These are phyloP conservation scores for Clitopilus passeckerianus DNA, from an alignment of 768 basidiomycete genomes.

Conservation along the genomic window DNA sequence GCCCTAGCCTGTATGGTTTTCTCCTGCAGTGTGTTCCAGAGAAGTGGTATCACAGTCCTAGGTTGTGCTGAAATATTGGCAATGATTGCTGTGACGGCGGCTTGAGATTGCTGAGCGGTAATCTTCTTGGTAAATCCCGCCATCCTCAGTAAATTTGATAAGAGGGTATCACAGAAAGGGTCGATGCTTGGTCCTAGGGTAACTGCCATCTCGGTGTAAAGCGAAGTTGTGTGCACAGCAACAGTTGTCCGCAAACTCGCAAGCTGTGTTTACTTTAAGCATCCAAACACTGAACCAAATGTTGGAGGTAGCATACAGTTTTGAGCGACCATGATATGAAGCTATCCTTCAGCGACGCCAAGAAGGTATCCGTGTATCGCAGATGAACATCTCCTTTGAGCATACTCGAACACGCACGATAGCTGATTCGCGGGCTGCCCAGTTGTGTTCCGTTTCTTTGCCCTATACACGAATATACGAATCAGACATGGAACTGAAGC, in stretches of 20 bases:
- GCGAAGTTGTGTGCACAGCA: slow-evolving; percentile 66
- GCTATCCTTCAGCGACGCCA: slow-evolving; percentile 67
- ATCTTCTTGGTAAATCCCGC: slow-evolving; percentile 92
- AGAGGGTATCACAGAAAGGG: slow-evolving; percentile 70
- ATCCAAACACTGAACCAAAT: slow-evolving; percentile 2
- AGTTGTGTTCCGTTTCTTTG: slow-evolving; percentile 97
- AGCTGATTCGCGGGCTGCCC: slow-evolving; percentile 76
- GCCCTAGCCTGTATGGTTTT: slow-evolving; percentile 76
- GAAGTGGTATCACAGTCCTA: slow-evolving; percentile 58
- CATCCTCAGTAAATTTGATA: slow-evolving; percentile 80
- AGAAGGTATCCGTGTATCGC: slow-evolving; percentile 70
- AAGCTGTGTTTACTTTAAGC: slow-evolving; percentile 33
- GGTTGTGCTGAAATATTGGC: slow-evolving; percentile 67
- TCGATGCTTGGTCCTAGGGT: slow-evolving; percentile 69
- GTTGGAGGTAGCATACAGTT: slow-evolving; percentile 48
- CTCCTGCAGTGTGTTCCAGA: slow-evolving; percentile 69
- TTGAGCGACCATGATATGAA: slow-evolving; percentile 83
- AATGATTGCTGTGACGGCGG: slow-evolving; percentile 63
- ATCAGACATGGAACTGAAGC: not conserved
- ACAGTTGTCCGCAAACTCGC: slow-evolving; percentile 90
- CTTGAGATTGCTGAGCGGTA: slow-evolving; percentile 80
- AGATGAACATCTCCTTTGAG: slow-evolving; percentile 78
- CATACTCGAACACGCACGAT: slow-evolving; percentile 81
- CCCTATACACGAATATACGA: slow-evolving; percentile 43
- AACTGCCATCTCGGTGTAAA: slow-evolving; percentile 71